phyloP scores from a whole-genome alignment of 179 eudicot species.

The Spergularia azorica region DNA sequence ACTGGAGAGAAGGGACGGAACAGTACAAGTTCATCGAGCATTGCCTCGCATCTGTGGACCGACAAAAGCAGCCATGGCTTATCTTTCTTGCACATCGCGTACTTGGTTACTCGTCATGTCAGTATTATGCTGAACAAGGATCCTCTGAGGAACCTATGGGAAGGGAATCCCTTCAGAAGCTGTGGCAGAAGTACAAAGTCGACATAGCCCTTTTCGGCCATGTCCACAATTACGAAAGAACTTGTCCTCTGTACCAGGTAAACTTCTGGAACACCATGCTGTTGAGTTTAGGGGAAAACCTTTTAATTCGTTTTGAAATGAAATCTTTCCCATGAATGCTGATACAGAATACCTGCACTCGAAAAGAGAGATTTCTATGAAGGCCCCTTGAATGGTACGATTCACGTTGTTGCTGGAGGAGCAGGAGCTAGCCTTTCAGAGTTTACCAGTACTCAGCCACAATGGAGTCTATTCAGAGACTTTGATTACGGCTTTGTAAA shows the following conservation, averaged over 20 bases:
- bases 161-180: slow-evolving; percentile 70
- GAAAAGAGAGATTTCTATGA: slow-evolving; percentile 46
- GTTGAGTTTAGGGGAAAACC: too few species aligned
- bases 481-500: slow-evolving; percentile 67
- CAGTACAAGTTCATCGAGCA: slow-evolving; percentile 67
- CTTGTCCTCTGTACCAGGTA: slow-evolving; percentile 79
- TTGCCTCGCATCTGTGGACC: slow-evolving; percentile 67
- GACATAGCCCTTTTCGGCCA: slow-evolving; percentile 79
- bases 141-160: slow-evolving; percentile 79
- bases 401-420: slow-evolving; percentile 74
- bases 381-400: slow-evolving; percentile 65
- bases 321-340: not conserved
- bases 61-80: slow-evolving; percentile 75
- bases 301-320: too few species aligned
- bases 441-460: slow-evolving; percentile 46
- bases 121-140: slow-evolving; percentile 51
- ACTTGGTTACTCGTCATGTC: slow-evolving; percentile 60
- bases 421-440: slow-evolving; percentile 62
- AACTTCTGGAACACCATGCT: too few species aligned
- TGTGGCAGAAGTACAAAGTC: slow-evolving; percentile 81
- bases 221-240: slow-evolving; percentile 71
- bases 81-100: slow-evolving; percentile 77
- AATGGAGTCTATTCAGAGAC: slow-evolving; percentile 68
- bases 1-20: slow-evolving; percentile 72
- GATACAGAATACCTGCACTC: slow-evolving; percentile 62